These are phyloP conservation scores for Populus hybrid DNA, from an alignment of 441 rosid species.

Conservation along the genomic window DNA sequence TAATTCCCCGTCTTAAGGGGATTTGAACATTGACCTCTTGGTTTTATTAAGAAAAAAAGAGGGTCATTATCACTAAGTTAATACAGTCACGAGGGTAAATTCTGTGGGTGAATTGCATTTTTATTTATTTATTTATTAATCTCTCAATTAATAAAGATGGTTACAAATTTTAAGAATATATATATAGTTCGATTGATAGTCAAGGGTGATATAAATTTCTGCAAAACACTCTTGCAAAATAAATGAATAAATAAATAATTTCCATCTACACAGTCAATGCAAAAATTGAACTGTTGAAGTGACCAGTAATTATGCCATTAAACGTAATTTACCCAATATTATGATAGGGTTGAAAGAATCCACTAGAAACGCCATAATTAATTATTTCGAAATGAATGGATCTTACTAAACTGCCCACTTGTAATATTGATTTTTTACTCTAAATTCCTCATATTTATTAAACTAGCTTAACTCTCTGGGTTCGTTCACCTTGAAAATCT, in stretches of 20 bases:
- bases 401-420: background rate
- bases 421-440: background rate
- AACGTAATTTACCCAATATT: background rate
- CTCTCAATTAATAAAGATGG: background rate
- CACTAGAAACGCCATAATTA: background rate
- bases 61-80: background rate
- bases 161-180: no score
- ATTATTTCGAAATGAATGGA: background rate
- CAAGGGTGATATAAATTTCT: background rate
- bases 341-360: background rate
- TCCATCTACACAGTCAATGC: background rate
- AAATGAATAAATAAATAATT: background rate
- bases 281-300: background rate
- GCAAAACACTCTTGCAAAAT: background rate
- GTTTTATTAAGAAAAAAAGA: no score
- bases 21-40: background rate
- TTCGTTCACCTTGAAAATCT: background rate
- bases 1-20: background rate
- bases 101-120: background rate
- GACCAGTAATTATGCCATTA: background rate
- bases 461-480: background rate
- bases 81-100: background rate
- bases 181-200: background rate
- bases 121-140: no score
- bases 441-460: background rate